A percentile compares a stretch with the other conserved stretches of the same genome.
These are phyloP conservation scores for Fusarium neocosmosporiellum DNA, from an alignment of 2,329 filamentous ascomycete species.

Conservation along the genomic window DNA sequence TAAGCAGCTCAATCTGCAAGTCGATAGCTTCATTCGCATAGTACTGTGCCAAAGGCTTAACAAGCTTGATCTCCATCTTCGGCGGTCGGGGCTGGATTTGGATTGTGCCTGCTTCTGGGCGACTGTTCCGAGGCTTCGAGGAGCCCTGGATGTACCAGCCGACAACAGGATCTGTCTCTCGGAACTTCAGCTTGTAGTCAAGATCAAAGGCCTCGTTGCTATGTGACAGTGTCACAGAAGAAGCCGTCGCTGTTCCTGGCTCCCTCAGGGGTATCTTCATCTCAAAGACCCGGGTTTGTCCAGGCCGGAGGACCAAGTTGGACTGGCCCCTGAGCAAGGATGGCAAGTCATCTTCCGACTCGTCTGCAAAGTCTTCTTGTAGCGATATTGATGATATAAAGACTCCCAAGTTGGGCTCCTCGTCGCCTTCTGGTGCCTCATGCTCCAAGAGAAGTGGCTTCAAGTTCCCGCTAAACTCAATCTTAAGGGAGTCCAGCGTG, in stretches of 20 bases:
- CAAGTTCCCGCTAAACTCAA: constrained; percentile 69
- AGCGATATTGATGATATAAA: constrained; percentile 46
- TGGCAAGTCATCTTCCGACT: constrained; percentile 44
- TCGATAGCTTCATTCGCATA: constrained; percentile 85
- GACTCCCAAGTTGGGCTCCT: constrained; percentile 6
- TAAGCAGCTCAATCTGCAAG: constrained; percentile 77
- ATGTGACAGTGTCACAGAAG: constrained; percentile 72
- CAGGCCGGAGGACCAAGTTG: constrained; percentile 74
- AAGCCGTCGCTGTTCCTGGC: constrained; percentile 78
- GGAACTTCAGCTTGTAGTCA: constrained; percentile 70
- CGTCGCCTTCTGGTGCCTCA: constrained; percentile 30
- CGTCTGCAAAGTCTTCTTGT: constrained; percentile 45
- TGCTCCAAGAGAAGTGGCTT: constrained; percentile 66
- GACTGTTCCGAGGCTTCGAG: constrained; percentile 58
- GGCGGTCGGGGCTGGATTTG: constrained; percentile 89
- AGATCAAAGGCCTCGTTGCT: constrained; percentile 74
- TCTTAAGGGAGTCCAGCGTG: constrained; percentile 60
- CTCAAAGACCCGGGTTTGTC: constrained; percentile 76
- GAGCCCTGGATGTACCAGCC: constrained; percentile 63
- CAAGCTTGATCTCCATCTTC: constrained; percentile 82
- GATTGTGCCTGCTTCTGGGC: constrained; percentile 66
- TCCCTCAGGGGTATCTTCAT: constrained; percentile 81
- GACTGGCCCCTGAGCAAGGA: constrained; percentile 63
- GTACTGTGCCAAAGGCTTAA: constrained; percentile 74
- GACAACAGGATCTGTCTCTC: constrained; percentile 53